Evolutionary conservation across 495 filamentous ascomycete species (phyloP).

Genomic region (Tuber brumale): DNA sequence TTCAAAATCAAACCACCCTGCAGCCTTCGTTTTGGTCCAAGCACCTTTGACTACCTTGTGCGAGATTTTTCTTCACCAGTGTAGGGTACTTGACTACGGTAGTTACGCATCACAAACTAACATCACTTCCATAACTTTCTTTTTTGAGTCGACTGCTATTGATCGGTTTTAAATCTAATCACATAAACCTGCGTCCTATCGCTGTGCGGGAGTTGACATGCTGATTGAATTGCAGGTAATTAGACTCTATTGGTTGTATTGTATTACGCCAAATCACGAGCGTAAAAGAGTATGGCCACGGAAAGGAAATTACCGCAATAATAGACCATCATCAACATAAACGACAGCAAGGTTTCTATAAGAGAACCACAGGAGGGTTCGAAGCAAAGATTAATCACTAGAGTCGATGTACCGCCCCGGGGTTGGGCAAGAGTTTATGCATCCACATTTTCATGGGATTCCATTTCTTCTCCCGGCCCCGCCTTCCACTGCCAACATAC

Average conservation of each 20-base stretch:
- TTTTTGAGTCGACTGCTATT: not conserved
- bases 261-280: not conserved
- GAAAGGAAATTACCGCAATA: not conserved
- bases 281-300: not conserved
- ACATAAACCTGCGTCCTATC: not conserved
- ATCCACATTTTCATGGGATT: slow-evolving; percentile 4
- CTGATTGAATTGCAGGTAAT: not conserved
- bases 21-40: not conserved
- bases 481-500: slow-evolving; percentile 71
- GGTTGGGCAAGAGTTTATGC: not conserved
- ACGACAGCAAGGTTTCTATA: not conserved
- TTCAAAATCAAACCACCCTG: not conserved
- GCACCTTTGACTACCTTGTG: not conserved
- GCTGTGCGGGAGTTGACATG: not conserved
- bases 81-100: not conserved
- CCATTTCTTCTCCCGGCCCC: not conserved
- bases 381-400: not conserved
- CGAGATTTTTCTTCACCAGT: not conserved
- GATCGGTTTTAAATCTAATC: not conserved
- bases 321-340: not conserved
- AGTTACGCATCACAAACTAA: not conserved
- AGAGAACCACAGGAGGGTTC: not conserved
- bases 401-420: not conserved
- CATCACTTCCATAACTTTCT: not conserved
- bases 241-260: not conserved